Conservation (phyloP, 768 basidiomycete species). For the Leucocoprinus birnbaumii region DNA sequence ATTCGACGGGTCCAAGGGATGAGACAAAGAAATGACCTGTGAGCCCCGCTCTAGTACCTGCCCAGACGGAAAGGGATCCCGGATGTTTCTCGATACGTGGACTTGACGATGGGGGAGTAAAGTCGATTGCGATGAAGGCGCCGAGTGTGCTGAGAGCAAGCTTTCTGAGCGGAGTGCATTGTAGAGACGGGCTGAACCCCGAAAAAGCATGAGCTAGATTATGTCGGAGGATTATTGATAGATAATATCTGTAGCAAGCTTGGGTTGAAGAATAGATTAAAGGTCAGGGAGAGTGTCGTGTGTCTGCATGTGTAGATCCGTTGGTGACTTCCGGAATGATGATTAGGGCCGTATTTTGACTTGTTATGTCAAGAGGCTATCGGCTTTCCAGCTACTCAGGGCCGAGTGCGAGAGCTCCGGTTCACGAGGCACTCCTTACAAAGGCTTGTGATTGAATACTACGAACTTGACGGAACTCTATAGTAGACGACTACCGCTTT, state of each 20-base stretch:
- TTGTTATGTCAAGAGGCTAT: not conserved
- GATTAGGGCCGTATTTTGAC: not conserved
- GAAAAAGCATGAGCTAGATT: not conserved
- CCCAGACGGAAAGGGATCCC: slow-evolving; percentile 18
- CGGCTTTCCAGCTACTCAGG: not conserved
- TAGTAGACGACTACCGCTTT: too few species aligned
- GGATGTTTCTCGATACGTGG: slow-evolving; percentile 6
- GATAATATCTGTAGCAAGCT: not conserved
- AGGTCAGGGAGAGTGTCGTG: not conserved
- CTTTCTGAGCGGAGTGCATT: slow-evolving; percentile 3
- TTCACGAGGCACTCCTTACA: too few species aligned
- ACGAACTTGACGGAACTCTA: too few species aligned
- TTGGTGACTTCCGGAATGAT: not conserved
- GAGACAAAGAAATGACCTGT: slow-evolving; percentile 17
- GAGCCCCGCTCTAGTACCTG: not conserved
- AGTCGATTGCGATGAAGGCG: not conserved
- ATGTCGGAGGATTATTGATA: not conserved
- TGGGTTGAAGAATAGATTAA: not conserved
- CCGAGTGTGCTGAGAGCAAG: not conserved
- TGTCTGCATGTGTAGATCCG: not conserved
- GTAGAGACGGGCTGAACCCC: slow-evolving; percentile 5
- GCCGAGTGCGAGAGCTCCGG: too few species aligned
- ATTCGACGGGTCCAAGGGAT: slow-evolving; percentile 20
- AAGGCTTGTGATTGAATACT: too few species aligned
- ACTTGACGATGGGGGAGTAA: not conserved